Percentiles rank a stretch among this genome's conserved stretches.
Conservation (phyloP, 2,329 filamentous ascomycete genomes). For the Colletotrichum sp. region DNA sequence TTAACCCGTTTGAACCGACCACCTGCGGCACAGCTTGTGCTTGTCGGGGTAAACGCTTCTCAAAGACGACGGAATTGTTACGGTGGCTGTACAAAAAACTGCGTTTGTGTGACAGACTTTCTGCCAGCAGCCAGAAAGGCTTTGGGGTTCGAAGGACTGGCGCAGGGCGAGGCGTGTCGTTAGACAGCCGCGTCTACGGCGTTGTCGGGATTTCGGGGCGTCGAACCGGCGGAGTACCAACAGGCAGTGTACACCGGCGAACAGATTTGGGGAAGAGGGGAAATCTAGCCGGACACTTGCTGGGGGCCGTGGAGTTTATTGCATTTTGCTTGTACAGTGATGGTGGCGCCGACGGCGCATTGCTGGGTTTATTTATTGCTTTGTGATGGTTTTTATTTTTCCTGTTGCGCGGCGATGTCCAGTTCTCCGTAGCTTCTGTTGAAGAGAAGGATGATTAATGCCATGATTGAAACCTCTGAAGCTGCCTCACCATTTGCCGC, state of each 20-base stretch:
- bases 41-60: neutral
- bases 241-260: neutral
- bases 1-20: neutral
- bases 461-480: neutral
- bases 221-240: constrained; percentile 12
- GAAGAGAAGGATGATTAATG: neutral
- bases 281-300: neutral
- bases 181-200: neutral
- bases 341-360: neutral
- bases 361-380: neutral
- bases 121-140: neutral
- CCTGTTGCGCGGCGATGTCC: neutral
- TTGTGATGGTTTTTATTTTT: no score
- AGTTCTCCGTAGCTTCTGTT: neutral
- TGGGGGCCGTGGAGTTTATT: neutral
- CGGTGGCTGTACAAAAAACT: neutral
- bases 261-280: neutral
- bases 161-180: constrained; percentile 4
- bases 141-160: neutral
- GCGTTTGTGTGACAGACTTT: neutral
- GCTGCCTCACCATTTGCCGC: neutral
- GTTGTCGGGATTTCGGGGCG: constrained; percentile 15
- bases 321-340: neutral
- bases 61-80: neutral
- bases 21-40: neutral